phyloP scores from a whole-genome alignment of 2,329 filamentous ascomycete genomes.

The Aureobasidium vineae region DNA sequence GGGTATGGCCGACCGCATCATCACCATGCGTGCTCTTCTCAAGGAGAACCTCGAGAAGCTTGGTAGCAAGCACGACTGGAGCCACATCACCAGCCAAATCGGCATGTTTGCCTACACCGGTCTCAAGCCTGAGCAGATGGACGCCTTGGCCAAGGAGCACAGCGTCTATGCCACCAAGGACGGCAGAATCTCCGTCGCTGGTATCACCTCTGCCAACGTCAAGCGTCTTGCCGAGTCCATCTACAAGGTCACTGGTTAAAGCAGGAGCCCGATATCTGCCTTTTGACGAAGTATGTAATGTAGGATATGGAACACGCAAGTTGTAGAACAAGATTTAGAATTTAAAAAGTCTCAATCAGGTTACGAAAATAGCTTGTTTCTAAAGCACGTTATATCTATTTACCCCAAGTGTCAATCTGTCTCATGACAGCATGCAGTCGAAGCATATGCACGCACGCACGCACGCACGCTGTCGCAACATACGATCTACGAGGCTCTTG shows the following conservation, averaged over 20 bases:
- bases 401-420: constrained; percentile 11
- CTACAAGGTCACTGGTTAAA: constrained; percentile 72
- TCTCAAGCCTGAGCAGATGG: constrained; percentile 87
- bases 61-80: constrained; percentile 96
- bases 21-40: constrained; percentile 92
- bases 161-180: constrained; percentile 97
- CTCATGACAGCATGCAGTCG: neutral
- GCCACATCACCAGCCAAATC: constrained; percentile 96
- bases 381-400: neutral
- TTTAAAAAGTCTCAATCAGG: neutral
- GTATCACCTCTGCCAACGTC: constrained; percentile 77
- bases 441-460: neutral
- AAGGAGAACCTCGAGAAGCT: constrained; percentile 94
- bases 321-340: constrained; percentile 18
- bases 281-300: constrained; percentile 18
- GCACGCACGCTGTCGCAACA: neutral
- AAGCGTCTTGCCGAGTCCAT: constrained; percentile 78
- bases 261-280: neutral
- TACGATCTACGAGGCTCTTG: neutral
- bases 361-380: neutral
- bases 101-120: constrained; percentile 99
- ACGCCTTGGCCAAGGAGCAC: constrained; percentile 85
- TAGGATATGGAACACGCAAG: constrained; percentile 23
- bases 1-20: constrained; percentile 98
- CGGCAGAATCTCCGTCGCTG: constrained; percentile 80